A percentile compares a stretch with the other conserved stretches of the same genome.
These are phyloP conservation scores for Penicillium riverlandense DNA, from an alignment of 495 filamentous ascomycete genomes.

Conservation along the genomic window DNA sequence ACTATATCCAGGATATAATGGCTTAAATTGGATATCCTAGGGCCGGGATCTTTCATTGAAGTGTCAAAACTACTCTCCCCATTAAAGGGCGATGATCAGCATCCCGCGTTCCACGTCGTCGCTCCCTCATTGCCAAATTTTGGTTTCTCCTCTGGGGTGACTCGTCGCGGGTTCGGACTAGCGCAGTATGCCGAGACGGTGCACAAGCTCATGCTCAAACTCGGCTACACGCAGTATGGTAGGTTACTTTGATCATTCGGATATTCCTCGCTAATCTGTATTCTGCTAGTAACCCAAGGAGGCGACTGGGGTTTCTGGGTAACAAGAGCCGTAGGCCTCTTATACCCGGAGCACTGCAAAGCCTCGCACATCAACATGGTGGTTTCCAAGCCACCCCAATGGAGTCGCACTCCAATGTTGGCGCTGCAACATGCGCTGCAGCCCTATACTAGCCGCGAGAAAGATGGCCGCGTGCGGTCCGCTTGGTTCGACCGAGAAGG, in stretches of 20 bases:
- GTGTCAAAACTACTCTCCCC: conserved; percentile 28
- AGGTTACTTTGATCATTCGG: not conserved
- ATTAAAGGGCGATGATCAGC: conserved; percentile 12
- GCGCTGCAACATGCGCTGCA: conserved; percentile 16
- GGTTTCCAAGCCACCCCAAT: conserved; percentile 24
- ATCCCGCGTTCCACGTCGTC: conserved; percentile 35
- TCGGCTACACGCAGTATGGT: conserved; percentile 61
- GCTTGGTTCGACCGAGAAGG: conserved; percentile 46
- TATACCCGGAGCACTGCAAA: conserved; percentile 49
- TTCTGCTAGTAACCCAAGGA: conserved; percentile 45
- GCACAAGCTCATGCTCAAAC: conserved; percentile 59
- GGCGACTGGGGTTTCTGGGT: conserved; percentile 65
- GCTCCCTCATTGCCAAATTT: conserved; percentile 38
- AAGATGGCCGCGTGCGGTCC: conserved; percentile 39
- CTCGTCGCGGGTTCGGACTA: conserved; percentile 44
- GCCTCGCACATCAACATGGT: conserved; percentile 63
- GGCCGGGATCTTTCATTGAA: conserved; percentile 36
- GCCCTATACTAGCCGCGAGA: conserved; percentile 19
- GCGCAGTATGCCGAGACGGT: conserved; percentile 54
- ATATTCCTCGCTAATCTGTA: not conserved
- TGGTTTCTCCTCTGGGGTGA: conserved; percentile 32
- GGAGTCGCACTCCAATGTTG: conserved; percentile 8
- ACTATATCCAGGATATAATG: not conserved
- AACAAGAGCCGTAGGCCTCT: conserved; percentile 46
- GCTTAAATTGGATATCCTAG: not conserved